Base-by-base conservation (phyloP, 23 red algal species). In the Gracilaria domingensis region DNA sequence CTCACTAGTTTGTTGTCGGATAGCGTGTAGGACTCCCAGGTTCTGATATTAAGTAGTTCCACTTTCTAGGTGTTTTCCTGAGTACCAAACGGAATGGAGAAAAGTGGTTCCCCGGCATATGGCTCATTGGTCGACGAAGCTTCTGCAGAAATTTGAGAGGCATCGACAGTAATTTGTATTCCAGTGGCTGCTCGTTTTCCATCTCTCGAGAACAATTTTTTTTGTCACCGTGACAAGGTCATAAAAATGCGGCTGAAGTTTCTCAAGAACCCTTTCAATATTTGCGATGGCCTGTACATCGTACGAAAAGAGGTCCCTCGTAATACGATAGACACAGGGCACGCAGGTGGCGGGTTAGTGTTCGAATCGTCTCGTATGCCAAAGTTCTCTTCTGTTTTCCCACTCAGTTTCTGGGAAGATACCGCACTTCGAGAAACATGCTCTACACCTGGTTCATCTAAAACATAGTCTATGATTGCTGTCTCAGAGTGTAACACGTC, bases 391-490 rank as follows among this genome's bases (percentile, higher is more conserved):
- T 50, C 23, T 28, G 38, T 30, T 16, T 23, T 18, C 1, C 3
- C 26, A 37, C 45, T 45, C 4, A 4, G 34, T 49, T 77, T 23
- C 16, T 42, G 79, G 23, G 23, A 5, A 20, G 21, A 17, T 2
- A 39, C 24, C 0, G 62, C 17, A 14, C n/a, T 45, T 62, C 40
- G 53, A 82, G 18, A 60, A 37, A n/a, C 24, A 36, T 24, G 53
- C 36, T 20, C 53, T 8, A 86, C 51, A 47, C 87, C 87, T 70
- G 87, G 87, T 51, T 90, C 87, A 53, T 90, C 87, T 81, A 90
- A 90, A 8, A 90, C 87, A n/a, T 90, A 90, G 37, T 90, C 71
- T 5, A 80, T 59, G 24, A 90, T 71, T n/a, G 87, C 87, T 8
- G 74, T 81, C 58, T 81, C 64, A 34, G 73, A 35, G 39, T 65